Evolutionary conservation across 169 alveolate species (phyloP).

Genomic region (Cryptosporidium meleagridis): DNA sequence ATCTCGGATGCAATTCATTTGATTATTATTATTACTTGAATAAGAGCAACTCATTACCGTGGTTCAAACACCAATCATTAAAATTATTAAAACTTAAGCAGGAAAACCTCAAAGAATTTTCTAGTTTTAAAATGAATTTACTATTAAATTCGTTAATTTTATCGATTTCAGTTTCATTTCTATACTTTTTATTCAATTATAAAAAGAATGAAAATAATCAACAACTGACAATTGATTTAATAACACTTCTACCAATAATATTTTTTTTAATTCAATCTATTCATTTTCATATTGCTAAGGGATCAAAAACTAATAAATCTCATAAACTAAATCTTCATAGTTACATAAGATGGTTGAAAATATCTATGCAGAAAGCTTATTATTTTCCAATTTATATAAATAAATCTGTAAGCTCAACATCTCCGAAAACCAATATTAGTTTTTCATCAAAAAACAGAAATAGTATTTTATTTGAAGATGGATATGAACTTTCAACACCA

Average conservation of each 20-base stretch:
- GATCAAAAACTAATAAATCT: not conserved
- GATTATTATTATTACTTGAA: slow-evolving; percentile 13
- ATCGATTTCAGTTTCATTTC: not conserved
- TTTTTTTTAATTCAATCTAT: not conserved
- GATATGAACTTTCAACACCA: slow-evolving; percentile 27
- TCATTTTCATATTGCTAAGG: not conserved
- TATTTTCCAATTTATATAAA: not conserved
- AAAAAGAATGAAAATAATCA: not conserved
- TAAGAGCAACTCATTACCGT: not conserved
- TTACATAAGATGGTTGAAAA: not conserved
- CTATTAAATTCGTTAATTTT: not conserved
- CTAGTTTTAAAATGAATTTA: not conserved
- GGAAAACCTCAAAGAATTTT: not conserved
- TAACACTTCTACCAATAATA: slow-evolving; percentile 5
- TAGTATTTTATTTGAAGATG: not conserved
- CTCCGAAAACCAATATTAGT: not conserved
- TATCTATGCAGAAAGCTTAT: not conserved
- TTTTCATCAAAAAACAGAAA: not conserved
- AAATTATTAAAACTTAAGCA: not conserved
- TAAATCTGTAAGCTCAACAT: not conserved
- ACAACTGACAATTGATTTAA: not conserved
- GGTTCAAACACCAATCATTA: not conserved
- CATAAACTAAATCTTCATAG: not conserved
- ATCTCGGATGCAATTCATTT: not conserved
- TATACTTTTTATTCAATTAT: not conserved